These are phyloP conservation scores for Holtermannia corniformis DNA, from an alignment of 768 basidiomycete genomes.

Conservation along the genomic window DNA sequence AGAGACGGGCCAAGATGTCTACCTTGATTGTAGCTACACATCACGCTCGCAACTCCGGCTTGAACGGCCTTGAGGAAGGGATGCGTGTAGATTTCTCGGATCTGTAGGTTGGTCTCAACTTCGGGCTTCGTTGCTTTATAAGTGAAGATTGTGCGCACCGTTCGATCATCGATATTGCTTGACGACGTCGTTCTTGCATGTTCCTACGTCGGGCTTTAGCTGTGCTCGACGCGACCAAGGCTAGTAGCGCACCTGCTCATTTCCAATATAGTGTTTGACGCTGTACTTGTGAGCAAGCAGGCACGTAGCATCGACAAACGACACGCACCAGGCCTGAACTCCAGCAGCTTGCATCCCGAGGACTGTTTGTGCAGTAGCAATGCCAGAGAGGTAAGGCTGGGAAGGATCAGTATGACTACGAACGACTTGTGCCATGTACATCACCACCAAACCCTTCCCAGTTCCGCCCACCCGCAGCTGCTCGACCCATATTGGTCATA, in stretches of 20 bases:
- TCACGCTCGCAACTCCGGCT: constrained; percentile 56
- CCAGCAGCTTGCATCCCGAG: constrained; percentile 67
- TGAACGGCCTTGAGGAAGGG: constrained; percentile 50
- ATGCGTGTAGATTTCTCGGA: constrained; percentile 33
- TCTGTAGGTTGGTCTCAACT: too few relatives aligned
- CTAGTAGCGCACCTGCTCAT: constrained; percentile 46
- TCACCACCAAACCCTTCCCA: constrained; percentile 94
- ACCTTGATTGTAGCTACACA: constrained; percentile 41
- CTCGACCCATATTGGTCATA: constrained; percentile 79
- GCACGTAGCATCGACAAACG: background rate
- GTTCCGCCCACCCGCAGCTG: constrained; percentile 64
- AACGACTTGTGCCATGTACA: constrained; percentile 5
- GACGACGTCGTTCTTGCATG: constrained; percentile 29
- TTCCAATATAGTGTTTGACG: constrained; percentile 38
- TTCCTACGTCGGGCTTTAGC: background rate
- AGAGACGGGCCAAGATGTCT: too few relatives aligned
- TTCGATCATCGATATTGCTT: constrained; percentile 70
- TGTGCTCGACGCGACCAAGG: too few relatives aligned
- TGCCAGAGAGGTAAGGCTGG: constrained; percentile 62
- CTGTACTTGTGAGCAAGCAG: constrained; percentile 4
- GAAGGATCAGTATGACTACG: background rate
- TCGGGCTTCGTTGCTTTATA: too few relatives aligned
- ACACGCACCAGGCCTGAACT: constrained; percentile 59
- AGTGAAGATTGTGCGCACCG: constrained; percentile 46
- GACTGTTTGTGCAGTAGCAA: constrained; percentile 61